These are phyloP conservation scores for Cynanchum wilfordii DNA, from an alignment of 257 asterid species.

Conservation along the genomic window DNA sequence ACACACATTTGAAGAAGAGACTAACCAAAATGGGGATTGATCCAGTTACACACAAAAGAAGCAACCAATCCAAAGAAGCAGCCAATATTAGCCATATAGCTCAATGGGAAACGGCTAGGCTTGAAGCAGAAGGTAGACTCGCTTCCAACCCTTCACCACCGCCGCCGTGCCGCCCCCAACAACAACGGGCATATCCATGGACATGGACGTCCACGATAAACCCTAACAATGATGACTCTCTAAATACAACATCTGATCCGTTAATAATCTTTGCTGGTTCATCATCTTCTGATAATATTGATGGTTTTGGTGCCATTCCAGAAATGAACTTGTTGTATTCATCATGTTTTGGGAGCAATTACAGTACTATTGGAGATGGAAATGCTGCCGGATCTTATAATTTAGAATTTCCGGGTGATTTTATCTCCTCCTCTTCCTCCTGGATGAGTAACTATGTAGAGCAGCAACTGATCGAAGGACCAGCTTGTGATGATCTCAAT, in stretches of 20 bases:
- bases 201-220: too few relatives aligned
- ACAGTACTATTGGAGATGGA: too few relatives aligned
- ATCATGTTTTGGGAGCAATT: background rate
- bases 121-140: slow-evolving; percentile 34
- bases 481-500: background rate
- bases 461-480: background rate
- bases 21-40: slow-evolving; percentile 34
- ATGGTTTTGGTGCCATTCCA: background rate
- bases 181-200: slow-evolving; percentile 21
- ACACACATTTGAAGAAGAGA: slow-evolving; percentile 29
- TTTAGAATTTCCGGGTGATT: slow-evolving; percentile 8
- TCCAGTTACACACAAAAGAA: slow-evolving; percentile 31
- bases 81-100: slow-evolving; percentile 32
- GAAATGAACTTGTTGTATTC: too few relatives aligned
- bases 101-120: slow-evolving; percentile 39
- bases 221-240: too few relatives aligned
- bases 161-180: background rate
- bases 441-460: background rate
- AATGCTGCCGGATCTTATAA: background rate
- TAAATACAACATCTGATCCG: too few relatives aligned
- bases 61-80: slow-evolving; percentile 14
- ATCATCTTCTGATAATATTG: slow-evolving; percentile 1
- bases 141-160: slow-evolving; percentile 13
- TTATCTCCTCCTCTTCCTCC: too few relatives aligned
- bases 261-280: background rate